These are phyloP conservation scores for Leishmania braziliensis DNA, from an alignment of 208 protist species.

Conservation along the genomic window DNA sequence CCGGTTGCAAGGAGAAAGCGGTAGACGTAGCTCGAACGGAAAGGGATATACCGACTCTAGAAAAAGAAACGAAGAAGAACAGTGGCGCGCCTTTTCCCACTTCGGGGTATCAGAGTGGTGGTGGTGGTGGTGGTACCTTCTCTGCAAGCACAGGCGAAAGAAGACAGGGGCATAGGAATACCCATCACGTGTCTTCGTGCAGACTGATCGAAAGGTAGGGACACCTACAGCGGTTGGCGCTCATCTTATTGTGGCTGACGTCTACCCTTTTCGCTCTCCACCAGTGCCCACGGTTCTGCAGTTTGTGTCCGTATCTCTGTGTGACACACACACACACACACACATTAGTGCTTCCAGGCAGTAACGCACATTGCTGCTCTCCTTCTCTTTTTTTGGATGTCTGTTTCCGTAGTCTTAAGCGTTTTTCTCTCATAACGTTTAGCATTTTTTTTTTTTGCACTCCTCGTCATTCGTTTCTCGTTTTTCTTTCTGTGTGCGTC, in stretches of 20 bases:
- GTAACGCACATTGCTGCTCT: not conserved
- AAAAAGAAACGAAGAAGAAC: not conserved
- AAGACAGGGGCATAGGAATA: not conserved
- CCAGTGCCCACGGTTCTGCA: not conserved
- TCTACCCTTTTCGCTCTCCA: not conserved
- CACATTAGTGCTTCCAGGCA: not conserved
- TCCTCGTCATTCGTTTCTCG: not conserved
- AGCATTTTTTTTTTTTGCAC: not conserved
- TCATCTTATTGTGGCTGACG: not conserved
- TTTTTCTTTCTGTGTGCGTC: not conserved
- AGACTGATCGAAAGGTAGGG: not conserved
- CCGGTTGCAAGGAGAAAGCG: not conserved
- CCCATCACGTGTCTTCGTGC: not conserved
- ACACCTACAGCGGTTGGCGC: not conserved
- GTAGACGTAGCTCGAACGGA: not conserved
- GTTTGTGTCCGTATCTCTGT: not conserved
- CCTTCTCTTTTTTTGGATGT: not conserved
- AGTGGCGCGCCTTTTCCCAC: not conserved
- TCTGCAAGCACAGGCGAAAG: not conserved
- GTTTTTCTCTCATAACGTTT: not conserved
- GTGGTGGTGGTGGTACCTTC: too few relatives aligned
- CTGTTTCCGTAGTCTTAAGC: not conserved
- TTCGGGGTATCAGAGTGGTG: not conserved
- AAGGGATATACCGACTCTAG: not conserved
- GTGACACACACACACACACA: slow-evolving; percentile 11